phyloP scores from a whole-genome alignment of 2,329 filamentous ascomycete species.

The Ophiostoma piceae region DNA sequence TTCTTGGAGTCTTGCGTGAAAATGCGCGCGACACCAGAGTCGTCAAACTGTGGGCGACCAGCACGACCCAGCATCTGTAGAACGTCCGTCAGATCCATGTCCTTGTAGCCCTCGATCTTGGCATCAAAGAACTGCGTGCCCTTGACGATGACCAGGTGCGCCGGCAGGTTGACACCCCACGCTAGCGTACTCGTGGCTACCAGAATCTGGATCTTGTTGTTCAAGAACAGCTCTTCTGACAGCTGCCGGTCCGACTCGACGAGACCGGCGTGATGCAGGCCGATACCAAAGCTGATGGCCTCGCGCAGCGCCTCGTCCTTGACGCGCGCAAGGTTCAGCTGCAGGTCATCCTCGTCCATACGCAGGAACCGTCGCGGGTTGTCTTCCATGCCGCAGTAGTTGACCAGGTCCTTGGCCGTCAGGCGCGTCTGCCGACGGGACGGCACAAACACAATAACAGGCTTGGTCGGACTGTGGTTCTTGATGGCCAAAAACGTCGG shows the following conservation, averaged over 20 bases:
- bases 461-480: slow-evolving; percentile 90
- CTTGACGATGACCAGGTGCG: slow-evolving; percentile 95
- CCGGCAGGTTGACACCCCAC: slow-evolving; percentile 96
- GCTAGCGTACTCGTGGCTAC: slow-evolving; percentile 93
- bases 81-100: slow-evolving; percentile 98
- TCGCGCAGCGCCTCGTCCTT: slow-evolving; percentile 91
- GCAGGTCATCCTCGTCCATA: slow-evolving; percentile 92
- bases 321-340: slow-evolving; percentile 78
- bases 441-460: slow-evolving; percentile 96
- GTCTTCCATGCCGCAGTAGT: slow-evolving; percentile 97
- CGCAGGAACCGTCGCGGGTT: slow-evolving; percentile 87
- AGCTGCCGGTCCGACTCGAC: slow-evolving; percentile 90
- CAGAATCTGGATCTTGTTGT: slow-evolving; percentile 97
- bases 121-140: slow-evolving; percentile 98
- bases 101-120: slow-evolving; percentile 94
- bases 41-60: slow-evolving; percentile 92
- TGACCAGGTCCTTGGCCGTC: slow-evolving; percentile 93
- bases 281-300: slow-evolving; percentile 95
- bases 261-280: slow-evolving; percentile 91
- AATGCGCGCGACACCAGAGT: slow-evolving; percentile 90
- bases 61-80: slow-evolving; percentile 96
- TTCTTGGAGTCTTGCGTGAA: slow-evolving; percentile 98
- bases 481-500: slow-evolving; percentile 96
- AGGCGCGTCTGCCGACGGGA: slow-evolving; percentile 90
- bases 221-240: slow-evolving; percentile 88